Percentiles rank a stretch among this genome's conserved stretches.
Evolutionary conservation across 306 rosid species (phyloP).

Genomic region (Elaeagnus macrophylla): DNA sequence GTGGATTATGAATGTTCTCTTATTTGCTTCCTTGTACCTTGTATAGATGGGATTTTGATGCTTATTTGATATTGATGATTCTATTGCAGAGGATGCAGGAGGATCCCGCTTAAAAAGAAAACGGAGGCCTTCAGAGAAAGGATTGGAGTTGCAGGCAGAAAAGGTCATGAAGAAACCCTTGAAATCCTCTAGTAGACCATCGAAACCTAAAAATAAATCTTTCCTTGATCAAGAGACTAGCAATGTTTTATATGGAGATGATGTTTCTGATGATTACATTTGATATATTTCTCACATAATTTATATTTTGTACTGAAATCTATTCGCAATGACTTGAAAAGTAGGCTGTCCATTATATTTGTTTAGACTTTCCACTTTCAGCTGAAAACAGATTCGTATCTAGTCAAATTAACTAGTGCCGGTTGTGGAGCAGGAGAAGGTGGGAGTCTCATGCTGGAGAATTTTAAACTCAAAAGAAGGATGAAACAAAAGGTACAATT

Average conservation of each 20-base stretch:
- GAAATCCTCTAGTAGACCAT: constrained; percentile 41
- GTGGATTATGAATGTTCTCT: not conserved
- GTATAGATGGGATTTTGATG: constrained; percentile 8
- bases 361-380: too few species aligned
- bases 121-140: constrained; percentile 79
- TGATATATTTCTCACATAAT: not conserved
- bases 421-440: too few species aligned
- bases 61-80: constrained; percentile 11
- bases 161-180: constrained; percentile 44
- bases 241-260: constrained; percentile 39
- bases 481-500: too few species aligned
- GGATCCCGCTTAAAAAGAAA: constrained; percentile 53
- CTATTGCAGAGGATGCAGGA: constrained; percentile 51
- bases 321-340: too few species aligned
- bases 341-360: too few species aligned
- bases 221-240: constrained; percentile 37
- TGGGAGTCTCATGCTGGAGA: too few species aligned
- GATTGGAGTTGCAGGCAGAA: constrained; percentile 80
- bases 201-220: constrained; percentile 38
- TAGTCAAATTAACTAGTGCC: too few species aligned
- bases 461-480: too few species aligned
- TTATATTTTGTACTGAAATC: not conserved
- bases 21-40: not conserved
- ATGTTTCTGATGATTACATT: constrained; percentile 40
- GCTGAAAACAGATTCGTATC: too few species aligned